A percentile compares a stretch with the other conserved stretches of the same genome.
phyloP scores from a whole-genome alignment of 108 stramenopile species.

The Cyclotella sp. region DNA sequence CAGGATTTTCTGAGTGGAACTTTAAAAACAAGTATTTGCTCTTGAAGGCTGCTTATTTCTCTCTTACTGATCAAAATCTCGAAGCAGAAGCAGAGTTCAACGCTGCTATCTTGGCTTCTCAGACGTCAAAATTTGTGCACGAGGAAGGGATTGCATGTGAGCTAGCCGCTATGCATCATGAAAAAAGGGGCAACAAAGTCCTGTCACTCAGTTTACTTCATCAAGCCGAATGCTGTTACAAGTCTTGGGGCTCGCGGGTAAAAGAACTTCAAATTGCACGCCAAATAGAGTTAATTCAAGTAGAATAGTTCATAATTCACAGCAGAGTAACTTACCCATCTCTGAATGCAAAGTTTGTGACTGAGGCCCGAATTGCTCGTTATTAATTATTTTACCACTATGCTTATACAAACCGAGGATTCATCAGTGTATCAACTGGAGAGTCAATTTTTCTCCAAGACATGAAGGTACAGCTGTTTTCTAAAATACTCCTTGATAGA shows the following conservation, averaged over 20 bases:
- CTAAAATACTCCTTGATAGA: too few relatives aligned
- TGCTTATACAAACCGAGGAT: too few relatives aligned
- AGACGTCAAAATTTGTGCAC: conserved; percentile 19
- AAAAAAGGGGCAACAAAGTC: conserved; percentile 9
- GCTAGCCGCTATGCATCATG: conserved; percentile 24
- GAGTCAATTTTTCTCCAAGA: too few relatives aligned
- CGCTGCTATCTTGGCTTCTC: conserved; percentile 17
- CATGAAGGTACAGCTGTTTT: too few relatives aligned
- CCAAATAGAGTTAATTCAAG: not conserved
- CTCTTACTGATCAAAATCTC: not conserved
- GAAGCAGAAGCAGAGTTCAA: conserved; percentile 9
- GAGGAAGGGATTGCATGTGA: conserved; percentile 37
- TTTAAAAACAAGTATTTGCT: conserved; percentile 13
- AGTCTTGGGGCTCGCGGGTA: conserved; percentile 22
- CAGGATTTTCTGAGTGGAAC: not conserved
- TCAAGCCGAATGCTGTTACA: conserved; percentile 23
- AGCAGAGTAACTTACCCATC: not conserved
- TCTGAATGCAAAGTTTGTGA: too few relatives aligned
- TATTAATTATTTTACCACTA: too few relatives aligned
- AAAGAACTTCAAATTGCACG: conserved; percentile 9
- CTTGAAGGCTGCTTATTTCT: conserved; percentile 21
- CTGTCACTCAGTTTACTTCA: conserved; percentile 2
- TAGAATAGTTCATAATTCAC: not conserved
- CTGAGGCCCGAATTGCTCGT: too few relatives aligned
- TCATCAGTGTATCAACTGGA: too few relatives aligned